phyloP scores from a whole-genome alignment of 805 yeast genomes.

The Hanseniaspora lachancei region DNA sequence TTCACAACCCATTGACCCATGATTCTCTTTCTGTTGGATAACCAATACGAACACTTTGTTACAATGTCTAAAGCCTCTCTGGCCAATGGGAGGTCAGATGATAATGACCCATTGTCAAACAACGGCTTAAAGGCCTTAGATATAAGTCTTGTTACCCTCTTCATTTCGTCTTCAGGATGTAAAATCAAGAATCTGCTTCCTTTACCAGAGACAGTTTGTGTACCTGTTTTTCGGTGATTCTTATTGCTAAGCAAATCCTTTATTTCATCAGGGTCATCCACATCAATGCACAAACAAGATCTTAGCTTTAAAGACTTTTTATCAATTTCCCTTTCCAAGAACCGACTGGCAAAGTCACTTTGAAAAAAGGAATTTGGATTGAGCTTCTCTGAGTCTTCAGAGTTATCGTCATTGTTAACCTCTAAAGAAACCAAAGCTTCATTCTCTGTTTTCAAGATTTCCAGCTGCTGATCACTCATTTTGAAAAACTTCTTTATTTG shows the following conservation, averaged over 20 bases:
- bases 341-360: background rate
- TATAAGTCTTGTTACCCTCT: conserved; percentile 61
- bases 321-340: background rate
- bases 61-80: conserved; percentile 65
- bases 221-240: conserved; percentile 23
- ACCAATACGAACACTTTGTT: conserved; percentile 82
- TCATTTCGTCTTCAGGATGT: conserved; percentile 69
- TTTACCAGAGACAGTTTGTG: conserved; percentile 8
- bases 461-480: background rate
- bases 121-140: conserved; percentile 59
- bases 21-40: conserved; percentile 76
- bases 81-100: conserved; percentile 62
- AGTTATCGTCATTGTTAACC: background rate
- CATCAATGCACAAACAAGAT: conserved; percentile 71
- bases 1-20: conserved; percentile 74
- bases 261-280: conserved; percentile 26
- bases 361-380: background rate
- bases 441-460: background rate
- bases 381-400: background rate
- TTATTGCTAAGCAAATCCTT: conserved; percentile 27
- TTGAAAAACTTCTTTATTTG: background rate
- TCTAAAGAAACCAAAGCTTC: background rate
- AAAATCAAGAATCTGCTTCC: conserved; percentile 53
- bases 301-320: background rate
- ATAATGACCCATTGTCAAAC: conserved; percentile 60